Evolutionary conservation across 140 eudicot genomes (phyloP).

Genomic region (Flaveria floridana): DNA sequence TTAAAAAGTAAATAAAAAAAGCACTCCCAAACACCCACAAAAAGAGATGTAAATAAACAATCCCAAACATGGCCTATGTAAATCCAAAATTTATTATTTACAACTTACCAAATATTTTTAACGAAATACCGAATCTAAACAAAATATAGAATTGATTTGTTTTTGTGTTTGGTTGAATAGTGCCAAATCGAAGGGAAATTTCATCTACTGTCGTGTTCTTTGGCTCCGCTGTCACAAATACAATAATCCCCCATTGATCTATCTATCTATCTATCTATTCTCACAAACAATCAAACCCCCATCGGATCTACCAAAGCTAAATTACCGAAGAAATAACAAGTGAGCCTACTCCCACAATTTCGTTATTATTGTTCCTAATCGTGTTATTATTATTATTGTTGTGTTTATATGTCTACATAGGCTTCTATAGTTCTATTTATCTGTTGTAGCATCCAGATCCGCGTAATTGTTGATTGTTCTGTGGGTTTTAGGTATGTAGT

Average conservation of each 20-base stretch:
- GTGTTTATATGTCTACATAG: background rate
- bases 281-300: constrained; percentile 18
- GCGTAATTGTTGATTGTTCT: background rate
- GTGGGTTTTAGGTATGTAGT: background rate
- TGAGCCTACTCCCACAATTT: constrained; percentile 14
- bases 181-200: constrained; percentile 16
- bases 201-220: constrained; percentile 11
- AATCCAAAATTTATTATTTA: too few species aligned
- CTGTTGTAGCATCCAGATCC: constrained; percentile 26
- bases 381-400: background rate
- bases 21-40: too few species aligned
- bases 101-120: background rate
- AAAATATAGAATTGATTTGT: background rate
- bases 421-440: background rate
- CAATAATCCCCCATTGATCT: constrained; percentile 4
- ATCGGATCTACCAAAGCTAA: constrained; percentile 18
- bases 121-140: background rate
- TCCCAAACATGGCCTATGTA: too few species aligned
- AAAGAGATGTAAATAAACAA: too few species aligned
- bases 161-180: constrained; percentile 13
- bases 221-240: constrained; percentile 1
- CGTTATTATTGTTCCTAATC: background rate
- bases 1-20: too few species aligned
- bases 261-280: background rate
- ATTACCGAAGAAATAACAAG: constrained; percentile 4